phyloP scores from a whole-genome alignment of 441 rosid species.

The Croton setiger region DNA sequence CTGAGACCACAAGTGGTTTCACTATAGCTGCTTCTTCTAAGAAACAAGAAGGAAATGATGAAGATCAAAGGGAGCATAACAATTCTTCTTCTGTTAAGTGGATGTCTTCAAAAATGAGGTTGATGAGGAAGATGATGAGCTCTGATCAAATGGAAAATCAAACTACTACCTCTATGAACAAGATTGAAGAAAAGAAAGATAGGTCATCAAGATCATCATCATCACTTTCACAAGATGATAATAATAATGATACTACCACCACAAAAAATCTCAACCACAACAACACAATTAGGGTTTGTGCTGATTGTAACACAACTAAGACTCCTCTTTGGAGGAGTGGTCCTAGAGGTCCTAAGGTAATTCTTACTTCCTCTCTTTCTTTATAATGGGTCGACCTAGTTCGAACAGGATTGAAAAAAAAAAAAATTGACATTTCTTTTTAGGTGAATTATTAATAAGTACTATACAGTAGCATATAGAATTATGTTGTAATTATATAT shows the following conservation, averaged over 20 bases:
- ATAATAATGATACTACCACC: constrained; percentile 29
- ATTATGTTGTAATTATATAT: not conserved
- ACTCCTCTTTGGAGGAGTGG: constrained; percentile 99
- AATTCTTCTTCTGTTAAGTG: constrained; percentile 52
- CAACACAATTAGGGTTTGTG: constrained; percentile 78
- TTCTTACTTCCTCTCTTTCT: not conserved
- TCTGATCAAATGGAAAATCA: constrained; percentile 16
- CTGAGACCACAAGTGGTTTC: constrained; percentile 34
- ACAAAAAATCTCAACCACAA: constrained; percentile 34
- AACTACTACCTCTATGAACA: constrained; percentile 22
- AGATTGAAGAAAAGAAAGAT: constrained; percentile 32
- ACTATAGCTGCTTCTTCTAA: constrained; percentile 43
- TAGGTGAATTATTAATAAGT: too few species aligned
- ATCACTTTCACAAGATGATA: constrained; percentile 27
- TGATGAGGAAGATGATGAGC: constrained; percentile 66
- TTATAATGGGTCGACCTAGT: too few species aligned
- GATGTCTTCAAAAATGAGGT: constrained; percentile 88
- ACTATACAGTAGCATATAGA: too few species aligned
- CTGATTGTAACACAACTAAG: constrained; percentile 88
- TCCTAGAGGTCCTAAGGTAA: constrained; percentile 93
- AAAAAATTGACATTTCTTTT: too few species aligned
- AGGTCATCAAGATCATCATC: too few species aligned
- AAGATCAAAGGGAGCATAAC: constrained; percentile 19
- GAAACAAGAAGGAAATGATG: constrained; percentile 35
- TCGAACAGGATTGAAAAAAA: too few species aligned